Evolutionary conservation across 352 stramenopile genomes (phyloP).

Genomic region (Globisporangium spinosum): DNA sequence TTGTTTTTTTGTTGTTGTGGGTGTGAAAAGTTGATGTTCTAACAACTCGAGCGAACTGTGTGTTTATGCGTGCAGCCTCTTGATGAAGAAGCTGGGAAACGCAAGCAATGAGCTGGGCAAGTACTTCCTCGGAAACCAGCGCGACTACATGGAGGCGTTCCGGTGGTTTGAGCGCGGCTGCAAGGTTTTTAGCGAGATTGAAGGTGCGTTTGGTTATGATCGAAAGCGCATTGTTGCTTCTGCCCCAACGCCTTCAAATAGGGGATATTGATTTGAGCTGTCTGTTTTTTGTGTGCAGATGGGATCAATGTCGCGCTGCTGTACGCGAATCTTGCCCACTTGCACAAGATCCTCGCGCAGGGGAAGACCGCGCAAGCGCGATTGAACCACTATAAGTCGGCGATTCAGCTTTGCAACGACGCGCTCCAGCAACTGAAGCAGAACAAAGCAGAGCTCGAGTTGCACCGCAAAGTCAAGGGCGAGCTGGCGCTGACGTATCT

Average conservation of each 20-base stretch:
- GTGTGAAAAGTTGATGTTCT: not conserved
- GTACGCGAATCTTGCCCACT: slow-evolving; percentile 72
- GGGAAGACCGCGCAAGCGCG: slow-evolving; percentile 30
- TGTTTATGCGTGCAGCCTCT: slow-evolving; percentile 33
- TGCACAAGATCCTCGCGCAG: slow-evolving; percentile 85
- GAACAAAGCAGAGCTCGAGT: slow-evolving; percentile 53
- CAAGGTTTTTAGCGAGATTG: slow-evolving; percentile 77
- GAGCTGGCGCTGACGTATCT: slow-evolving; percentile 80
- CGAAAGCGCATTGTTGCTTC: not conserved
- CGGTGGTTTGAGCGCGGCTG: slow-evolving; percentile 78
- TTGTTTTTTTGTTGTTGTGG: slow-evolving; percentile 11
- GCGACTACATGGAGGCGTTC: slow-evolving; percentile 53
- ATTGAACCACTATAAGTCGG: slow-evolving; percentile 50
- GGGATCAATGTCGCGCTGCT: slow-evolving; percentile 77
- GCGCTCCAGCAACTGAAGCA: slow-evolving; percentile 65
- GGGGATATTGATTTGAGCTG: slow-evolving; percentile 1
- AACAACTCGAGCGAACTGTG: slow-evolving; percentile 15
- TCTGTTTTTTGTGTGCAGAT: slow-evolving; percentile 32
- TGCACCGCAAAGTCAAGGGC: slow-evolving; percentile 73
- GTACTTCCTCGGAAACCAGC: slow-evolving; percentile 44
- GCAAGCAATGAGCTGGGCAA: slow-evolving; percentile 82
- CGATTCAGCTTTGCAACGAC: slow-evolving; percentile 63
- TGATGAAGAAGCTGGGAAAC: slow-evolving; percentile 89
- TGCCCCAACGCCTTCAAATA: not conserved
- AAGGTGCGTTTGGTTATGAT: slow-evolving; percentile 36